phyloP scores from a whole-genome alignment of 768 basidiomycete species.

The Coprinopsis strossmayeri region DNA sequence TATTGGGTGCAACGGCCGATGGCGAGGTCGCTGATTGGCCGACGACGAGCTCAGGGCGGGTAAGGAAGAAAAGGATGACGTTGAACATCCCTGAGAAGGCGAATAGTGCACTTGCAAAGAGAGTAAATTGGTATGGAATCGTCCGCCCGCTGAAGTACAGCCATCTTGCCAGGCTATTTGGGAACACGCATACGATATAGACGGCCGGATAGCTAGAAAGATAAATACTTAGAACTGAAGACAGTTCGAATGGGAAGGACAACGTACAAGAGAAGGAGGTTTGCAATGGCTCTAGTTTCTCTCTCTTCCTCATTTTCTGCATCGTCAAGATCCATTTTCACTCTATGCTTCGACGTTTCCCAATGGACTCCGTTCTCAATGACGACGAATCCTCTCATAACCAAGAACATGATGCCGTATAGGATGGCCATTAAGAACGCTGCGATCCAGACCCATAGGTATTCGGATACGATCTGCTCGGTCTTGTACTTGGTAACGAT shows the following conservation, averaged over 20 bases:
- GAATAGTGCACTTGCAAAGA: slow-evolving; percentile 34
- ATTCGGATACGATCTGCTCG: slow-evolving; percentile 41
- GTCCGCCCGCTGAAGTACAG: slow-evolving; percentile 21
- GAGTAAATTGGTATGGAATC: slow-evolving; percentile 29
- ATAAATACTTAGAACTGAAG: neutral
- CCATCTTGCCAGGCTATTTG: slow-evolving; percentile 36
- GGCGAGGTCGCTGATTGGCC: slow-evolving; percentile 11
- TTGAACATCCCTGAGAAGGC: slow-evolving; percentile 41
- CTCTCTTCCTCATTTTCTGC: slow-evolving; percentile 21
- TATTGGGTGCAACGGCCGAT: slow-evolving; percentile 1
- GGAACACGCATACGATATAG: slow-evolving; percentile 34
- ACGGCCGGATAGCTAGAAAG: slow-evolving; percentile 38
- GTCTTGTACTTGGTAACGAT: slow-evolving; percentile 26
- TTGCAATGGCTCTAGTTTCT: slow-evolving; percentile 25
- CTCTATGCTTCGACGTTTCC: slow-evolving; percentile 3
- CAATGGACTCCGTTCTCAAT: slow-evolving; percentile 23
- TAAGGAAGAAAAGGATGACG: slow-evolving; percentile 30
- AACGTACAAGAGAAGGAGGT: slow-evolving; percentile 43
- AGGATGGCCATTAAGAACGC: slow-evolving; percentile 34
- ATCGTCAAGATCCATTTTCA: neutral
- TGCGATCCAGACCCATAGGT: slow-evolving; percentile 47
- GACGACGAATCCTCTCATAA: slow-evolving; percentile 30
- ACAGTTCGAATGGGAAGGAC: neutral
- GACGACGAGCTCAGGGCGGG: slow-evolving; percentile 19
- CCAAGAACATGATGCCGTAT: slow-evolving; percentile 38